Base-by-base conservation (phyloP, 345 rosid genomes). In the Eucalyptus brandiana region DNA sequence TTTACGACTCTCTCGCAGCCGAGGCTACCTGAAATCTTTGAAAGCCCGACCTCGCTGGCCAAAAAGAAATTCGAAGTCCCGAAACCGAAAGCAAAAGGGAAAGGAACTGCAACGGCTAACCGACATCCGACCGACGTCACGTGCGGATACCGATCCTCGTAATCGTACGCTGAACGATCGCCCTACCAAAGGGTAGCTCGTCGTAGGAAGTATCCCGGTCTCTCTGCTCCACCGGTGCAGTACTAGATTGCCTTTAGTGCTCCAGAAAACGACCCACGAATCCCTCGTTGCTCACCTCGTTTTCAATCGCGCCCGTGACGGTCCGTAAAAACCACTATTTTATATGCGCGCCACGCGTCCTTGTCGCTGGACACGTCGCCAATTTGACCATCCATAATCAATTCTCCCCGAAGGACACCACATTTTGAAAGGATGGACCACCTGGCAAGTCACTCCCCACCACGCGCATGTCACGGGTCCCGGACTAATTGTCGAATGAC, bases 401-500 rank as follows among this genome's bases (percentile, higher is more conserved):
- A 9, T 56, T 24, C 62, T 56, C 62, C 62, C 62, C 30, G 28
- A 9, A 24, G 62, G 12, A 56, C 62, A 0, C 62, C 62, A 4
- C 30, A 10, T 56, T 9, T 56, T 23, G 28, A 56, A 24, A 24
- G 3, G 1, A 24, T 56, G 13, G 13, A 56, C 30, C 30, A 4
- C 1, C 62, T 11, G 30, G 0, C 30, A 0, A 56, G 13, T 24
- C 62, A 56, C 21, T 24, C 3, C 62, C 28, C 2, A 24, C 62
- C 62, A 9, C 1, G 26, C 26, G 58, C 58, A 0, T 3, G 58
- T 53, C 58, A 19, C 19, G 58, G 58, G 30, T 10, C 62, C 6
- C 13, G 30, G 0, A 56, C 14, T 56, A 10, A 56, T 56, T 24
- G 0, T 10, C 6, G 1, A 56, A 56, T 9, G 28, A 56, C 6